Evolutionary conservation across 148 eudicot genomes (phyloP), one percentile per base, ranked within the genome.

Genomic region (Fagopyrum homotropicum): DNA sequence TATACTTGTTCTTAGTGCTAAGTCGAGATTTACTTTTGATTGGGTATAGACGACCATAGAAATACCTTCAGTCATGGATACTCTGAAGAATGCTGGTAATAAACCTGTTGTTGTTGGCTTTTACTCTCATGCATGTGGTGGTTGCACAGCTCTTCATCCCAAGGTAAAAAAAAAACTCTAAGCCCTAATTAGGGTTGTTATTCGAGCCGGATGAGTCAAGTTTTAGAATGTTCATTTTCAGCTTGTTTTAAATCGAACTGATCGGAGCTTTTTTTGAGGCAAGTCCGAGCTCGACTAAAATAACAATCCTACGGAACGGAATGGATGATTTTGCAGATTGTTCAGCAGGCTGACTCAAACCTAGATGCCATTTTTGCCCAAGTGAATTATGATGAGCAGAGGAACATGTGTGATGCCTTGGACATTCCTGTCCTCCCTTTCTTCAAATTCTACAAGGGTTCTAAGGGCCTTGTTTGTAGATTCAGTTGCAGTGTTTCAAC

Each of bases 71-170:
- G n/a, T n/a, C n/a, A n/a, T n/a, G n/a, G 87, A 89, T 74, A 30
- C 83, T 44, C 73, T 93, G 76, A 77, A 75, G 45, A 81, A 60
- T 79, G 86, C 97, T 45, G 91, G 90, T 79, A 90, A 91, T 76
- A 84, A 52, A 59, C 90, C 91, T 85, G 97, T 91, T 54, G 85
- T 93, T 56, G 80, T 93, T 57, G 93, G 86, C 75, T 91, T 93
- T 57, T 93, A 89, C 76, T 93, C 98, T 68, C 97, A 94, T 85
- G 95, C 94, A 73, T 93, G 98, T 88, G 98, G 98, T 43, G 97
- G 98, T 54, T 93, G 98, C 81, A 91, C 81, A 82, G 82, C 97
- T 72, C 82, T 91, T 77, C 98, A 91, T 74, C 98, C 98, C 15
- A 93, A 93, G 98, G 98, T 91, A 86, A 45, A 22, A 22, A 22